Evolutionary conservation across 805 yeast genomes (phyloP).

Genomic region (Torulaspora gathmanii): DNA sequence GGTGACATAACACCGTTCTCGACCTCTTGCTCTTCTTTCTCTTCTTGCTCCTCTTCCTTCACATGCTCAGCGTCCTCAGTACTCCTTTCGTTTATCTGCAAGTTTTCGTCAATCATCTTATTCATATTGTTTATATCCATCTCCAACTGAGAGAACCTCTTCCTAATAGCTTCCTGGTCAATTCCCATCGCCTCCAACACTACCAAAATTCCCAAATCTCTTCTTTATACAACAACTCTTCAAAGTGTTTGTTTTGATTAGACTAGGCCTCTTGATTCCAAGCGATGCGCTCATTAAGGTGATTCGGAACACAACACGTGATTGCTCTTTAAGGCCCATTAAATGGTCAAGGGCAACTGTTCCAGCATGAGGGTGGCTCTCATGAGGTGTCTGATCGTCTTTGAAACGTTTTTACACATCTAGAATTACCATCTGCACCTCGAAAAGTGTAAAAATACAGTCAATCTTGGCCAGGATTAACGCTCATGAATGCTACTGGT

Average conservation of each 20-base stretch:
- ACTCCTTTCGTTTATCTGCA: conserved; percentile 20
- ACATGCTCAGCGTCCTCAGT: conserved; percentile 1
- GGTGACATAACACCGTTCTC: not conserved
- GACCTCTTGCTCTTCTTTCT: not conserved
- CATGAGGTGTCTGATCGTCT: too few species aligned
- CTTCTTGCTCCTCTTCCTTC: not conserved
- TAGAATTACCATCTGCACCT: too few species aligned
- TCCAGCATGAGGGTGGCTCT: not conserved
- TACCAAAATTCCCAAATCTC: not conserved
- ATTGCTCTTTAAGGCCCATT: not conserved
- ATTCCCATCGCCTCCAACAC: conserved; percentile 14
- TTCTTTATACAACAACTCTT: not conserved
- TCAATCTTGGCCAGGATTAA: too few species aligned
- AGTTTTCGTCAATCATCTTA: conserved; percentile 34
- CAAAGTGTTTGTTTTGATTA: conserved; percentile 2
- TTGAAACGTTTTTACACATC: not conserved
- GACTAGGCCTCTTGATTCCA: not conserved
- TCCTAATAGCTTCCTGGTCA: conserved; percentile 30
- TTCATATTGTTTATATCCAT: conserved; percentile 35
- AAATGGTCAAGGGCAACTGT: not conserved
- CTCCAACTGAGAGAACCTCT: conserved; percentile 36
- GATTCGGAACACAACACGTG: not conserved
- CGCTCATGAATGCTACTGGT: too few species aligned
- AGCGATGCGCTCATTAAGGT: not conserved
- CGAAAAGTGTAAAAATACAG: not conserved